Base-by-base conservation (phyloP, 345 rosid species). In the Bretschneidera sinensis region DNA sequence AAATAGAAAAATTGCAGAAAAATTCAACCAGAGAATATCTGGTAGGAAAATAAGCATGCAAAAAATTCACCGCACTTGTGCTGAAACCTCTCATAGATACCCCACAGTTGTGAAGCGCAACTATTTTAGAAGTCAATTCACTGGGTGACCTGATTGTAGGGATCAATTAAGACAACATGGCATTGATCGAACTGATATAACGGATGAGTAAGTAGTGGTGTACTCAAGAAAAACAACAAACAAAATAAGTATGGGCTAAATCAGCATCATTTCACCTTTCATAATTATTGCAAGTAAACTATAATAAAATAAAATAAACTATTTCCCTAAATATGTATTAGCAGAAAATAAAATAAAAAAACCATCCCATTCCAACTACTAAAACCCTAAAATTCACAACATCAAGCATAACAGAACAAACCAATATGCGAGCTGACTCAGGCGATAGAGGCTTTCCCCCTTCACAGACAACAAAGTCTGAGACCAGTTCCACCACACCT, bases 401-500 rank as follows among this genome's bases (percentile, higher is more conserved):
- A 21, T 17, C 22, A 24, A 25, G 7, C 9, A n/a, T 22, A 20
- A 0, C 6, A 57, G 43, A 21, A 66, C 67, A 21, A 60, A 91
- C 97, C 97, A 95, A 80, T 72, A 95, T 86, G 57, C 92, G 89
- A 62, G 95, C 77, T 25, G 99, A 76, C 76, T 91, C 89, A 2
- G 99, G 99, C 17, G 97, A 91, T 67, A 95, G 64, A 20, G 85
- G 86, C 68, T 95, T 86, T 55, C 92, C 95, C 74, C 91, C 96
- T 76, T 95, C 91, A 48, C 97, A 88, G 24, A 95, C 96, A 60
- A 86, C 88, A 72, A 82, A 95, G 61, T 88, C 85, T 9, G 99
- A 70, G 68, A 88, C 78, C 64, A 95, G 85, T 75, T 95, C 97
- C 34, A 95, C 85, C 18, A 82, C 83, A 82, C 99, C 99, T 94